Conservation (phyloP, 2,329 filamentous ascomycete genomes). For the Furcasterigmium furcatum region DNA sequence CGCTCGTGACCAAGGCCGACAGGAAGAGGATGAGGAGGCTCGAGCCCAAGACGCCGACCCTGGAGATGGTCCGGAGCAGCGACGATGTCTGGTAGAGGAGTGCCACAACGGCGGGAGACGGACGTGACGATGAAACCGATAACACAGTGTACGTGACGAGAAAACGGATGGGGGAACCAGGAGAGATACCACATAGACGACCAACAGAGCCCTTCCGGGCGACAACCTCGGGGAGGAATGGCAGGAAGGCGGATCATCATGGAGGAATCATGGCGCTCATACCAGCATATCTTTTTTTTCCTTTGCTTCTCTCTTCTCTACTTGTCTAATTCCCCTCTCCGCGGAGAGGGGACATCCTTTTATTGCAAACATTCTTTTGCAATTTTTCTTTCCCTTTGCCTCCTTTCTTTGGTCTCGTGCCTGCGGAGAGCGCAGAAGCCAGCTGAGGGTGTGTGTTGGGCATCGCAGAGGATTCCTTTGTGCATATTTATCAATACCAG, state of each 20-base stretch:
- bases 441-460: too few relatives aligned
- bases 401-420: too few relatives aligned
- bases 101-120: neutral
- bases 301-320: neutral
- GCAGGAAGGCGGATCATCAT: neutral
- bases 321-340: neutral
- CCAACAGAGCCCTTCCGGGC: constrained; percentile 5
- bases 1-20: constrained; percentile 67
- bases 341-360: too few relatives aligned
- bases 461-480: too few relatives aligned
- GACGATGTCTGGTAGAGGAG: constrained; percentile 59
- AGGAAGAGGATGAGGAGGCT: constrained; percentile 65
- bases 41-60: constrained; percentile 59
- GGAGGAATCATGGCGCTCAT: neutral
- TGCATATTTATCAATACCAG: too few relatives aligned
- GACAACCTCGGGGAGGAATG: constrained; percentile 1
- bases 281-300: constrained; percentile 8
- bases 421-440: too few relatives aligned
- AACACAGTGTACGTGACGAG: neutral
- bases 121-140: neutral
- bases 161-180: neutral
- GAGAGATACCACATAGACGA: constrained; percentile 11
- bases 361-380: too few relatives aligned
- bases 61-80: constrained; percentile 57
- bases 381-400: too few relatives aligned